Conservation (phyloP, 2,329 filamentous ascomycete genomes). For the Didymella glomerata region DNA sequence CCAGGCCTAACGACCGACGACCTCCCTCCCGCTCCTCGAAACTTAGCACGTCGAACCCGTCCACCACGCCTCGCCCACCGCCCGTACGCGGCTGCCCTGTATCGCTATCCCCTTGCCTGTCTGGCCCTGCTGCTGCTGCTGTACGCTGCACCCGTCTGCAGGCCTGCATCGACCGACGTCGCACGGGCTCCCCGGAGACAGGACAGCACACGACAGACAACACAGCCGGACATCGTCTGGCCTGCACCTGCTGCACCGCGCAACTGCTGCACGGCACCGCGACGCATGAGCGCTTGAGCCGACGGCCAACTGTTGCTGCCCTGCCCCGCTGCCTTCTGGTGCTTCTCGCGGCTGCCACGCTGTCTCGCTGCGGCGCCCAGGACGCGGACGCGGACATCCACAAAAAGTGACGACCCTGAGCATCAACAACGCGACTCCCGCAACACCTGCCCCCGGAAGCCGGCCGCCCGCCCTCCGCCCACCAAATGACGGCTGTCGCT, state of each 20-base stretch:
- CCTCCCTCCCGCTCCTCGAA: slow-evolving; percentile 35
- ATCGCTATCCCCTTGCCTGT: slow-evolving; percentile 23
- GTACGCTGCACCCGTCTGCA: slow-evolving; percentile 20
- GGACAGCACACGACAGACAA: slow-evolving; percentile 47
- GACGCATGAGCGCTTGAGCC: slow-evolving; percentile 42
- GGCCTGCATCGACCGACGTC: slow-evolving; percentile 34
- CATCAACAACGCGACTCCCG: slow-evolving; percentile 27
- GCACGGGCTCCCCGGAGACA: slow-evolving; percentile 42
- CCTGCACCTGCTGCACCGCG: slow-evolving; percentile 24
- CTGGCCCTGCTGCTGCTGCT: slow-evolving; percentile 28
- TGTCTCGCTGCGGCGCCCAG: slow-evolving; percentile 40
- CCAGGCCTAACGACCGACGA: slow-evolving; percentile 35
- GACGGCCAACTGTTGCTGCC: slow-evolving; percentile 22
- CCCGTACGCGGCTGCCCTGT: slow-evolving; percentile 22
- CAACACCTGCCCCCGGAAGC: slow-evolving; percentile 24
- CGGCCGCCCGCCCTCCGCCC: slow-evolving; percentile 32
- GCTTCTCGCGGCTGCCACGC: slow-evolving; percentile 37
- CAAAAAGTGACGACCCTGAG: slow-evolving; percentile 39
- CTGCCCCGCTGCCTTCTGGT: slow-evolving; percentile 28
- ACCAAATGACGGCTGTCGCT: slow-evolving; percentile 71
- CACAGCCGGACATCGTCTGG: slow-evolving; percentile 23
- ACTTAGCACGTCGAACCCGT: slow-evolving; percentile 31
- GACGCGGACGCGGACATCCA: slow-evolving; percentile 36
- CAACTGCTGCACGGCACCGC: slow-evolving; percentile 22
- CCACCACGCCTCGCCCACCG: slow-evolving; percentile 35